Percentiles rank a stretch among this genome's conserved stretches.
Conservation (phyloP, 768 basidiomycete species). For the Tubosaeta sp. region DNA sequence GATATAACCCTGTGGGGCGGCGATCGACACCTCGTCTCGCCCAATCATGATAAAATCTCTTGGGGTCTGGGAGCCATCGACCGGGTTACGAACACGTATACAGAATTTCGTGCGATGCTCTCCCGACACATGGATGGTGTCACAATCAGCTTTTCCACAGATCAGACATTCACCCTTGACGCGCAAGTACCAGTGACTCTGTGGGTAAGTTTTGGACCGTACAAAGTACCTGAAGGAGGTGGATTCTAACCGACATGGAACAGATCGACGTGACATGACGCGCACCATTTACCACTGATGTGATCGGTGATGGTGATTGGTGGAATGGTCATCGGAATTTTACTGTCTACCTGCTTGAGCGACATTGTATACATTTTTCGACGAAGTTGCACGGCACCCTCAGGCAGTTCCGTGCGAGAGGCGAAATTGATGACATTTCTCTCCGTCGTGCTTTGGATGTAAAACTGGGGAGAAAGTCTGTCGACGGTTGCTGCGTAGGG, state of each 20-base stretch:
- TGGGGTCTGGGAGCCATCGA: neutral
- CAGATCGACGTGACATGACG: neutral
- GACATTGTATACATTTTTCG: neutral
- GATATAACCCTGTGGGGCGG: neutral
- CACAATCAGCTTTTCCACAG: neutral
- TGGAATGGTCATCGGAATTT: neutral
- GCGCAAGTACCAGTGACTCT: slow-evolving; percentile 1
- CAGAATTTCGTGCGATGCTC: neutral
- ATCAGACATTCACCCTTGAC: neutral
- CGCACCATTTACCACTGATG: neutral
- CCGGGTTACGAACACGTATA: neutral
- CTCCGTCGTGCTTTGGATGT: neutral
- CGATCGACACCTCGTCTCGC: neutral
- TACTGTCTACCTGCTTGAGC: neutral
- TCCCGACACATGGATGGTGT: neutral
- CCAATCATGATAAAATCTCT: neutral
- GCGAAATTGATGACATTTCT: neutral
- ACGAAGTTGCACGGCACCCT: neutral
- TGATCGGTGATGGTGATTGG: neutral
- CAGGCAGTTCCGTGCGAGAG: neutral
- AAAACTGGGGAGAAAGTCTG: neutral
- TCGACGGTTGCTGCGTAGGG: neutral
- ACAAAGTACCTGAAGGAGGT: neutral
- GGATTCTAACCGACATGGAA: neutral
- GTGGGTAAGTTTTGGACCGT: neutral